These are phyloP conservation scores for Leptographium radiaticola DNA, from an alignment of 2,329 filamentous ascomycete genomes.

Conservation along the genomic window DNA sequence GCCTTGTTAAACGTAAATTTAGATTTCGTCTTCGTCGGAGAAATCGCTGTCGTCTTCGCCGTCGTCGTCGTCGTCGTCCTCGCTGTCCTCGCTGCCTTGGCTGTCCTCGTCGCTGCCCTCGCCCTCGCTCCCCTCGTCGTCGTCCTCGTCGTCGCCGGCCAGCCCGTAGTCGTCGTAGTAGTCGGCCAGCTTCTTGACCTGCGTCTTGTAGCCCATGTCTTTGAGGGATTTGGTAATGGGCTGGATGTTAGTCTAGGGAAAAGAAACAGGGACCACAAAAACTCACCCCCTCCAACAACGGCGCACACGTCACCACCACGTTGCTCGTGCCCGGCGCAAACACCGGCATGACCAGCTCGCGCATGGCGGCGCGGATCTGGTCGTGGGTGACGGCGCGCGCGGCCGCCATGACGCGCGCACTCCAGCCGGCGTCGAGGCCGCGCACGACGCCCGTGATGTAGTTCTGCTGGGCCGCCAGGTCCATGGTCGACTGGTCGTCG, in stretches of 20 bases:
- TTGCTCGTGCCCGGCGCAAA: conserved; percentile 75
- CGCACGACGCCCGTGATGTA: conserved; percentile 74
- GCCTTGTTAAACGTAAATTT: too few relatives aligned
- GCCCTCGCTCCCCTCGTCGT: conserved; percentile 40
- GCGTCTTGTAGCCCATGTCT: conserved; percentile 63
- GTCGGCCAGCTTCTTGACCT: conserved; percentile 58
- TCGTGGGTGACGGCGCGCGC: conserved; percentile 65
- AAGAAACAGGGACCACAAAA: too few relatives aligned
- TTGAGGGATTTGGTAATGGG: conserved; percentile 63
- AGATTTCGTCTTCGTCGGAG: too few relatives aligned
- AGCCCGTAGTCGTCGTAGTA: conserved; percentile 90
- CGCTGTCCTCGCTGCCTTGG: conserved; percentile 29
- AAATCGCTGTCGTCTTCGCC: neutral
- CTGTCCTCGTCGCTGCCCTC: conserved; percentile 25
- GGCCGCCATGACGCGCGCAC: conserved; percentile 66
- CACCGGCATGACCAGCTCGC: conserved; percentile 61
- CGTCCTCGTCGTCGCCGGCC: conserved; percentile 46
- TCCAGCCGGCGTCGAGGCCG: conserved; percentile 64
- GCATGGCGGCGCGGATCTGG: conserved; percentile 63
- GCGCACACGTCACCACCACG: conserved; percentile 76
- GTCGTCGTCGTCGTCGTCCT: neutral
- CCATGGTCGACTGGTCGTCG: conserved; percentile 78
- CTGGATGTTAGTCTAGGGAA: too few relatives aligned
- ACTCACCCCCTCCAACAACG: conserved; percentile 71
- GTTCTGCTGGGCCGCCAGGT: conserved; percentile 66